Evolutionary conservation across 140 eudicot species (phyloP), one percentile per base, ranked within the genome.

Genomic region (Artemisia princeps): DNA sequence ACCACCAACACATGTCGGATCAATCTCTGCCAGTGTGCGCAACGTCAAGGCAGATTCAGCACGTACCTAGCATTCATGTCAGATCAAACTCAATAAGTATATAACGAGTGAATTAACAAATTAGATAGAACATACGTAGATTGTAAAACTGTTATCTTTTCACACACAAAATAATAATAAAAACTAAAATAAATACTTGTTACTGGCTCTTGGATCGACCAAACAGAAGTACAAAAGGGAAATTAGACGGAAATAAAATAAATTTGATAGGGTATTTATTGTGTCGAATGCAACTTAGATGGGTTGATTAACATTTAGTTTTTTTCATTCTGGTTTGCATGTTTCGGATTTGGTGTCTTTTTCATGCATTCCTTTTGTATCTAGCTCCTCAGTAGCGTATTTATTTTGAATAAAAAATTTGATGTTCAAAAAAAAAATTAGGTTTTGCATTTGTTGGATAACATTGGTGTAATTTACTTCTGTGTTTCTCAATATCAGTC

Each of bases 1-100:
- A 70, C 98, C 98, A 74, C 98, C 95, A 82, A 92, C 95, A 72
- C 95, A 85, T 72, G 95, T 80, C 13, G 96, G 96, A 73, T 92
- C 98, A 73, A 92, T 92, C 80, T 92, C 96, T 44, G 95, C 95
- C 78, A 92, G 75, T 55, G 87, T 81, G 64, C 96, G 96, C 76
- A 86, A 63, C 3, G 98, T 78, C 88, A 92, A 75, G 24, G 98
- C 96, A 30, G 98, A 95, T 76, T 92, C 98, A 60, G 86, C 82
- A 22, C 98, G 95, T 40, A 92, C 98, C 98, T 92, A 67, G 46
- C 56, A 73, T 65, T 55, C 70, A 76, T 14, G 50, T 40, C 24
- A 16, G 58, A 57, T 77, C 62, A 72, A 23, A 2, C 24, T 59
- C 12, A 54, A 28, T 59, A 66, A 42, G 61, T 69, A 50, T 57